phyloP scores from a whole-genome alignment of 1,284 basidiomycete species.

The Austropuccinia psidii region DNA sequence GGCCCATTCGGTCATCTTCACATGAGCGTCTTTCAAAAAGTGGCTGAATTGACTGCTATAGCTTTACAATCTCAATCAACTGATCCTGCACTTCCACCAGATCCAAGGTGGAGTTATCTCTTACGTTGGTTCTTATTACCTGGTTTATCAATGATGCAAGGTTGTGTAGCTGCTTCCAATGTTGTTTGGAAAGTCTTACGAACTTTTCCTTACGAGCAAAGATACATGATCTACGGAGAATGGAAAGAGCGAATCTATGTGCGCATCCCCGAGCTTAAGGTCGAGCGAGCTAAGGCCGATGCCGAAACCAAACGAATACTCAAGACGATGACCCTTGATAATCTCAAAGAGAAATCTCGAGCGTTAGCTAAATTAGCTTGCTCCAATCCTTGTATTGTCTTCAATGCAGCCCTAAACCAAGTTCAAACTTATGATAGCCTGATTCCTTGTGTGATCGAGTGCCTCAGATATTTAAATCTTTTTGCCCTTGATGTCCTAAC shows the following conservation, averaged over 20 bases:
- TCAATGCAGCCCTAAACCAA: constrained; percentile 80
- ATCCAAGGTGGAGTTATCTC: constrained; percentile 63
- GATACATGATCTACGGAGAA: constrained; percentile 89
- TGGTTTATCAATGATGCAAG: constrained; percentile 71
- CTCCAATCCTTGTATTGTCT: constrained; percentile 86
- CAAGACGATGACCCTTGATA: constrained; percentile 65
- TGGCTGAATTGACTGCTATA: constrained; percentile 39
- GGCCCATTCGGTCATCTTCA: constrained; percentile 68
- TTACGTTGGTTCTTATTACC: constrained; percentile 76
- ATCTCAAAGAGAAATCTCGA: constrained; percentile 70
- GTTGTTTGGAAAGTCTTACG: constrained; percentile 80
- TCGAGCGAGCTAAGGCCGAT: constrained; percentile 53
- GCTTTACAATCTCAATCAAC: constrained; percentile 43
- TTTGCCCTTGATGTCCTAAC: constrained; percentile 91
- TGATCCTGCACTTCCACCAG: constrained; percentile 41
- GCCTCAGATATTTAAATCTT: constrained; percentile 77
- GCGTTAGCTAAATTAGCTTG: constrained; percentile 90
- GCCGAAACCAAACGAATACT: constrained; percentile 62
- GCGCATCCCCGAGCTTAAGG: constrained; percentile 48
- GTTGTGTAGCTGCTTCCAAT: constrained; percentile 74
- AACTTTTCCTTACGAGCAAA: constrained; percentile 65
- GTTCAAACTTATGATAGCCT: constrained; percentile 96
- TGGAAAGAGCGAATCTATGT: constrained; percentile 68
- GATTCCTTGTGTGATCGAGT: constrained; percentile 79
- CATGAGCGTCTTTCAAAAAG: constrained; percentile 57